Evolutionary conservation across 1,139 yeast species (phyloP).

Genomic region (Geotrichum europaeum): DNA sequence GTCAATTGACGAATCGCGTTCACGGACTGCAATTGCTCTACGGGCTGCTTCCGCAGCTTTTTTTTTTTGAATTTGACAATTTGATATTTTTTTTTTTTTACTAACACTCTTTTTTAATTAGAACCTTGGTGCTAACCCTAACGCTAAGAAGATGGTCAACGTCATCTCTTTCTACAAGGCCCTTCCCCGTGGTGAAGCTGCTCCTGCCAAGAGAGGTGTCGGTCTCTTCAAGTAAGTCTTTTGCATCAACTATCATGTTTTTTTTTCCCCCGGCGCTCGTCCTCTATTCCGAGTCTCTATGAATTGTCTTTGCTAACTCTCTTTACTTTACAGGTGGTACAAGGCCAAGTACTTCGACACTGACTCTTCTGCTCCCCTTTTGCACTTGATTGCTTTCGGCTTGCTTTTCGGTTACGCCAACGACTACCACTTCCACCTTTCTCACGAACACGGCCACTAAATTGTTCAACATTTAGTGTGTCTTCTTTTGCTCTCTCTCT

Average conservation of each 20-base stretch:
- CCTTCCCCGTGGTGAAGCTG: slow-evolving; percentile 82
- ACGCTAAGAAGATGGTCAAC: slow-evolving; percentile 94
- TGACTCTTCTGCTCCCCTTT: slow-evolving; percentile 66
- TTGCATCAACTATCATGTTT: neutral
- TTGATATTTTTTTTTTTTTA: no score
- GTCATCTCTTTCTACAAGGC: slow-evolving; percentile 94
- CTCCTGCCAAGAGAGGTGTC: slow-evolving; percentile 64
- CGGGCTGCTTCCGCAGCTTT: neutral
- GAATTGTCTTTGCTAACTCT: neutral
- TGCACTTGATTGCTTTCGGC: slow-evolving; percentile 70
- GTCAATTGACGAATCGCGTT: neutral
- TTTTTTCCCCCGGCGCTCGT: slow-evolving; percentile 12
- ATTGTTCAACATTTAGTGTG: neutral
- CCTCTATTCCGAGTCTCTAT: neutral
- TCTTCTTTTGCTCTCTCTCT: no score
- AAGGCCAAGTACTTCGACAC: slow-evolving; percentile 64
- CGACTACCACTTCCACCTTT: slow-evolving; percentile 87
- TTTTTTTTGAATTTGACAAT: neutral
- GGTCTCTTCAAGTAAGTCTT: slow-evolving; percentile 52
- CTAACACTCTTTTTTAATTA: slow-evolving; percentile 27
- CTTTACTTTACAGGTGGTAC: slow-evolving; percentile 46
- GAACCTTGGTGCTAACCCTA: slow-evolving; percentile 92
- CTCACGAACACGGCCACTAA: slow-evolving; percentile 43
- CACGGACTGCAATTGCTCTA: neutral
- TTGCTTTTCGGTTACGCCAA: slow-evolving; percentile 78